Percentiles rank a stretch among this genome's conserved stretches.
These are phyloP conservation scores for Laguncularia racemosa DNA, from an alignment of 345 rosid genomes.

Conservation along the genomic window DNA sequence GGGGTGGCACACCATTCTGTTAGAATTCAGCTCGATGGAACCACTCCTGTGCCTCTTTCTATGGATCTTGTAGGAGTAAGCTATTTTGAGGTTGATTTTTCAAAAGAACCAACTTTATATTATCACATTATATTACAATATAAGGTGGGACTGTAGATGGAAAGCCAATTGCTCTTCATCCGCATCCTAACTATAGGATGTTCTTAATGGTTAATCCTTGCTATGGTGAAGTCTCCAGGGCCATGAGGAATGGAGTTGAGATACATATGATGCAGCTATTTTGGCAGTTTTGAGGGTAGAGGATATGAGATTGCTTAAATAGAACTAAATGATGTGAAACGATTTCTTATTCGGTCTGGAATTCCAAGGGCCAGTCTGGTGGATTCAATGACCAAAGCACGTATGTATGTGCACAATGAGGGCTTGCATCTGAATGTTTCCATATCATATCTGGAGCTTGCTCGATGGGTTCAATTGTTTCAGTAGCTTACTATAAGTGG, in stretches of 20 bases:
- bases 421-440: constrained; percentile 39
- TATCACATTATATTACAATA: no score
- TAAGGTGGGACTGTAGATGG: constrained; percentile 90
- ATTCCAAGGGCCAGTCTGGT: constrained; percentile 55
- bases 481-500: constrained; percentile 73
- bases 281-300: constrained; percentile 57
- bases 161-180: constrained; percentile 61
- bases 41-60: no score
- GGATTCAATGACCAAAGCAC: constrained; percentile 84
- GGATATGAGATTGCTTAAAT: constrained; percentile 34
- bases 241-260: constrained; percentile 98
- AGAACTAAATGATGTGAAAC: constrained; percentile 50
- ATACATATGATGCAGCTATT: constrained; percentile 86
- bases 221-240: constrained; percentile 89
- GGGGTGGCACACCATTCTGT: no score
- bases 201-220: constrained; percentile 84
- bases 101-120: no score
- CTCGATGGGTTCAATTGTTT: constrained; percentile 78
- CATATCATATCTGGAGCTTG: constrained; percentile 79
- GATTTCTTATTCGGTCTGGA: constrained; percentile 71
- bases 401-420: constrained; percentile 52
- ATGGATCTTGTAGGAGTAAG: no score
- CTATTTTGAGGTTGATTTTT: no score
- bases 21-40: no score
- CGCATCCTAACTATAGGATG: constrained; percentile 82